Conservation (phyloP, 78 protist genomes). For the Anaeramoeba flamelloides region DNA sequence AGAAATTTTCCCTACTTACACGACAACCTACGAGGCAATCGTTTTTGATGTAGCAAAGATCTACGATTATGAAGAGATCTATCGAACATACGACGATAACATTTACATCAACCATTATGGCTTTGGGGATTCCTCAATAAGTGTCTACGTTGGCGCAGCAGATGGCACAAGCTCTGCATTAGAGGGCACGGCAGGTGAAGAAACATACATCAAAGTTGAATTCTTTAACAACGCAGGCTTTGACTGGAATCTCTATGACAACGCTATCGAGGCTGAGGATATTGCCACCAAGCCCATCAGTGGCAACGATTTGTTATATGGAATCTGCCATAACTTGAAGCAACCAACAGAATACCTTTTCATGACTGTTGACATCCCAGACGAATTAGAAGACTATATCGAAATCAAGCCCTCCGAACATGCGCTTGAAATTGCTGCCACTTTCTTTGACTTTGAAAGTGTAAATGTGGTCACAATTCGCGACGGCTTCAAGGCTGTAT, state of each 20-base stretch:
- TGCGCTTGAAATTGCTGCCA: not conserved
- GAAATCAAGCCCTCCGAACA: conserved; percentile 1
- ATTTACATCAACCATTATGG: not conserved
- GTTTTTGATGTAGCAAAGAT: not conserved
- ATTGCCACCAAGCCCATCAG: not conserved
- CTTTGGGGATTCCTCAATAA: not conserved
- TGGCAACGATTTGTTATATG: not conserved
- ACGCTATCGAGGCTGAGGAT: not conserved
- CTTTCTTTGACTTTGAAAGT: conserved; percentile 2
- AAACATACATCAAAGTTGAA: not conserved
- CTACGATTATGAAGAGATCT: not conserved
- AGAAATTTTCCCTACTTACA: not conserved
- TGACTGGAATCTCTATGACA: not conserved
- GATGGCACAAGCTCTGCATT: not conserved
- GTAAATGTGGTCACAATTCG: conserved; percentile 4
- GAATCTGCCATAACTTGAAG: not conserved
- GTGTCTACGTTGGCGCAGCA: not conserved
- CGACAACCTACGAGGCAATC: not conserved
- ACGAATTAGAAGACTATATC: not conserved
- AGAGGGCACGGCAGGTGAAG: not conserved
- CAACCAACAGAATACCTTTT: not conserved
- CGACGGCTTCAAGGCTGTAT: conserved; percentile 8
- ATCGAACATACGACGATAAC: not conserved
- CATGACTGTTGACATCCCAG: conserved; percentile 4
- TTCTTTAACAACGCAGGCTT: not conserved